Base-by-base conservation (phyloP, 371 early-diverging fungal species). In the Synchytrium microbalum region DNA sequence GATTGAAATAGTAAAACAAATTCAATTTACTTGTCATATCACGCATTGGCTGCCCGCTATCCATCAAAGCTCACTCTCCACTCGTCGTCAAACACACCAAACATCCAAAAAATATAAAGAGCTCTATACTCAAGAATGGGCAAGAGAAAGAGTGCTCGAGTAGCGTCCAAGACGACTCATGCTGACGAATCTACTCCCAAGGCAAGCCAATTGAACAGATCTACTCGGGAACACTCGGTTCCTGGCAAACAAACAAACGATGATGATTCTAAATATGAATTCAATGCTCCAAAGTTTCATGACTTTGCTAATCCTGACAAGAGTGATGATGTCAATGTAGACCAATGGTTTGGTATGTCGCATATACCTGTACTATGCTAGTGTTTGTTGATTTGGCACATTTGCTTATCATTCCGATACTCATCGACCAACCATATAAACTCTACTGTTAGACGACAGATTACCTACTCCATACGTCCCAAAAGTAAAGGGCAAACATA, bases 251-350 rank as follows among this genome's bases (percentile, higher is more conserved):
- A 5, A 38, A 38, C 46, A 19, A 38, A 19, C 5, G 10, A 38
- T 38, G 46, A 38, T 19, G 56, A 55, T 28, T 13, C 13, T 28
- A 24, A 55, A 28, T 71, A 63, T 54, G 79, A 78, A 55, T 78
- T 78, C 58, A 61, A 72, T 27, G 79, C 79, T 2, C 79, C 79
- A 14, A 64, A 71, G 31, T 75, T 67, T 64, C 64, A 69, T 38
- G 79, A 78, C 58, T 78, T 78, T 65, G 29, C 60, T 8, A 38
- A 58, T 28, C 1, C 55, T 1, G 59, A 60, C 8, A 62, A 30
- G 3, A 32, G 46, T 5, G 62, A 67, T 32, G 66, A 67, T 27
- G 53, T 57, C 0, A 65, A 54, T 31, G 61, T 60, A 23, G 75
- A 75, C 60, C 59, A 58, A 32, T 75, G 75, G 75, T 75, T 78